Percentiles rank a stretch among this genome's conserved stretches.
Conservation (phyloP, 805 yeast species). For the Spathaspora hagerdaliae region DNA sequence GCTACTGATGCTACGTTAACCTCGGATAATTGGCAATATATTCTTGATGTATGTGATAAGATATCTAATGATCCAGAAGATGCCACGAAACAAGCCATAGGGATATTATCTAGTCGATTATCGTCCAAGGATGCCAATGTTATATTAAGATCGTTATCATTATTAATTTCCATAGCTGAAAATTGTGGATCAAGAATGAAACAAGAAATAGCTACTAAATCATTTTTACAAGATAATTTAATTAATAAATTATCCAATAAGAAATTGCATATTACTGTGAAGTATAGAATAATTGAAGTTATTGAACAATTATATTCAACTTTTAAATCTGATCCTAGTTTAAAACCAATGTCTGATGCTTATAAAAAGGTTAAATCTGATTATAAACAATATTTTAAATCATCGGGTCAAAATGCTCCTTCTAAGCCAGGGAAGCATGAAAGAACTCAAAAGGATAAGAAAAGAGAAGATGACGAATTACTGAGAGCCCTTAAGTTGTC, state of each 20-base stretch:
- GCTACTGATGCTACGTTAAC: slow-evolving; percentile 42
- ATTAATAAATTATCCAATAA: slow-evolving; percentile 47
- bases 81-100: slow-evolving; percentile 30
- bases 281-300: slow-evolving; percentile 60
- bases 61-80: slow-evolving; percentile 35
- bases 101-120: slow-evolving; percentile 19
- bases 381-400: slow-evolving; percentile 28
- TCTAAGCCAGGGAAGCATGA: slow-evolving; percentile 55
- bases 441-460: slow-evolving; percentile 41
- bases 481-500: slow-evolving; percentile 74
- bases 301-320: slow-evolving; percentile 62
- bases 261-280: slow-evolving; percentile 63
- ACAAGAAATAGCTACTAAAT: slow-evolving; percentile 38
- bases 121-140: slow-evolving; percentile 37
- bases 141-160: slow-evolving; percentile 31
- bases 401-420: slow-evolving; percentile 30
- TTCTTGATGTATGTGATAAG: slow-evolving; percentile 38
- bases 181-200: slow-evolving; percentile 44
- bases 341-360: slow-evolving; percentile 65
- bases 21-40: slow-evolving; percentile 41
- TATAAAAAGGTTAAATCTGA: slow-evolving; percentile 43
- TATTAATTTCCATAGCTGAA: slow-evolving; percentile 37
- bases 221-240: slow-evolving; percentile 31
- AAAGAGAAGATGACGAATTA: slow-evolving; percentile 74
- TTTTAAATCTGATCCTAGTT: slow-evolving; percentile 71